Evolutionary conservation across 176 grass and related monocot genomes (phyloP), one percentile per base, ranked within the genome.

Genomic region (Hsuehochloa calcarea): DNA sequence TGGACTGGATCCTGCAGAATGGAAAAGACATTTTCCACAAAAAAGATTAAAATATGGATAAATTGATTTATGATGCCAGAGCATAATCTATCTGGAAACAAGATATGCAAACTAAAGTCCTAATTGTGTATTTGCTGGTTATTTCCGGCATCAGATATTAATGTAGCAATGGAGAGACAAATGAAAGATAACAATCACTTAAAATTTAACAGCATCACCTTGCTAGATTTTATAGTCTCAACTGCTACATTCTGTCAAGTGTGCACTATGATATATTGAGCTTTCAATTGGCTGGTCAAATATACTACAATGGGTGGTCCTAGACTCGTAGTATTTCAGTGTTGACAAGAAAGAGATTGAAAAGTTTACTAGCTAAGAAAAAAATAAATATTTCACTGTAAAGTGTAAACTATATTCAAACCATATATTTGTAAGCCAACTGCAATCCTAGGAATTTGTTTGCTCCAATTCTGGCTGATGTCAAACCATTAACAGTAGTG

Each of bases 1-100:
- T 90, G 93, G 45, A 96, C 84, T 6, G 96, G 96, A 92, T 99
- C 96, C 96, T 99, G 88, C 41, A 80, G 23, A 80, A 62, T 60
- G 35, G 20, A 44, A n/a, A 75, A 75, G 13, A 50, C 15, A 41
- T 61, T 62, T 70, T 47, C 31, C 52, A 70, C 65, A 77, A 29
- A 68, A 50, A 58, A 63, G 3, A 73, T 41, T 50, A 39, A 74
- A 27, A 64, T 52, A 34, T 78, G 17, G 31, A 40, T 71, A 54
- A 59, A 50, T n/a, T 68, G 43, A 79, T 68, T 35, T 68, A 43
- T 31, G 17, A 68, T 79, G n/a, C 27, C 44, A 78, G 17, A 44
- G 22, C 20, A 77, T 14, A 82, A 63, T 10, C 39, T 43, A 54
- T 56, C 65, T 29, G 22, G 70, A 81, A 77, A 82, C 54, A 86